phyloP scores from a whole-genome alignment of 306 rosid genomes.

The Inga oerstediana region DNA sequence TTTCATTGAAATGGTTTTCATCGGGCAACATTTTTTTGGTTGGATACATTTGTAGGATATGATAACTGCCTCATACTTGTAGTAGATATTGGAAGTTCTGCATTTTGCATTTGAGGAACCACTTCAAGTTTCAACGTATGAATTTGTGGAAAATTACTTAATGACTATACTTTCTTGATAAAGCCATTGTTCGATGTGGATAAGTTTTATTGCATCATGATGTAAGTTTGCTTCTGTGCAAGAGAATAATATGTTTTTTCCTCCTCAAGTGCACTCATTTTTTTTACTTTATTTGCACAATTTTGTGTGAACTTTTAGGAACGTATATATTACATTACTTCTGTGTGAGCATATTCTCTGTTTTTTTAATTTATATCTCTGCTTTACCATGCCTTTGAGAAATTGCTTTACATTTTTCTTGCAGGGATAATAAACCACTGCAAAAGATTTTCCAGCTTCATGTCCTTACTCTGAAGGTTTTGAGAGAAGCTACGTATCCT shows the following conservation, averaged over 20 bases:
- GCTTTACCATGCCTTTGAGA: slow-evolving; percentile 32
- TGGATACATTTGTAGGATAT: slow-evolving; percentile 24
- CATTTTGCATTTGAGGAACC: slow-evolving; percentile 25
- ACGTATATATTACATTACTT: slow-evolving; percentile 7
- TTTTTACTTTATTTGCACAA: slow-evolving; percentile 22
- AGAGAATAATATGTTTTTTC: background rate
- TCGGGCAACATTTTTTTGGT: slow-evolving; percentile 19
- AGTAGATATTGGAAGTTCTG: slow-evolving; percentile 1
- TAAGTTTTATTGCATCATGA: slow-evolving; percentile 10
- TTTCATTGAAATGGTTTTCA: slow-evolving; percentile 29
- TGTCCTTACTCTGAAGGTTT: slow-evolving; percentile 81
- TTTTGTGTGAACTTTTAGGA: slow-evolving; percentile 19
- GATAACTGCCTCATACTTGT: slow-evolving; percentile 9
- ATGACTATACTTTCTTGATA: slow-evolving; percentile 27
- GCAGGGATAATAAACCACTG: slow-evolving; percentile 72
- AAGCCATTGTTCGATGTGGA: background rate
- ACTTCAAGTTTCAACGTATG: slow-evolving; percentile 29
- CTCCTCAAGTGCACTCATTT: background rate
- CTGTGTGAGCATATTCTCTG: background rate
- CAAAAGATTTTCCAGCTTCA: slow-evolving; percentile 72
- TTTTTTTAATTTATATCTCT: slow-evolving; percentile 25
- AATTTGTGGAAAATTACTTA: slow-evolving; percentile 3
- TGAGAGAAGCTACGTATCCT: slow-evolving; percentile 99
- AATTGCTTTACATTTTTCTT: slow-evolving; percentile 34
- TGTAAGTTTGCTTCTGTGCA: slow-evolving; percentile 23